Evolutionary conservation across 306 rosid genomes (phyloP).

Genomic region (Betula pendula): DNA sequence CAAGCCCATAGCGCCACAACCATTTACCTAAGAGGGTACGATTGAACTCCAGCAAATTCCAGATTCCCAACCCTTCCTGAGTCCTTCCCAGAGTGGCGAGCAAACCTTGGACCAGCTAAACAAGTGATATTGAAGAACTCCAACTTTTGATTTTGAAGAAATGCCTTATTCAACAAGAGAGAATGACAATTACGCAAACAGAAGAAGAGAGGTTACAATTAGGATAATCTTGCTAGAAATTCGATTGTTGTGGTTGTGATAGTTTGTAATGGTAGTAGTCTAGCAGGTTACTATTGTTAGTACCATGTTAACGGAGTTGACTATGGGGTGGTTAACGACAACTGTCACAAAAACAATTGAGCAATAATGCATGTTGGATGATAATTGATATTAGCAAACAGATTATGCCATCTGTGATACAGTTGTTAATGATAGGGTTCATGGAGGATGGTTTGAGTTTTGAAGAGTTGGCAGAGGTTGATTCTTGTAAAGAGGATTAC

Average conservation of each 20-base stretch:
- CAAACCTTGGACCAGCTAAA: too few relatives aligned
- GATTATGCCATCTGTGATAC: neutral
- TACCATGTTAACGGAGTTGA: neutral
- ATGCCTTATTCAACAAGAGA: neutral
- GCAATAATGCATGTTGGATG: neutral
- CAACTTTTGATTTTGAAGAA: neutral
- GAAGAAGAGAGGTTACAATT: neutral
- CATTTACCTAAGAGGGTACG: too few relatives aligned
- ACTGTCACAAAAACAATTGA: neutral
- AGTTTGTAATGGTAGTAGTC: neutral
- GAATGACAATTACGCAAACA: neutral
- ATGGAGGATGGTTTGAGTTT: neutral
- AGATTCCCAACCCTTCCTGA: too few relatives aligned
- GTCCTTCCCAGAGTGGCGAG: too few relatives aligned
- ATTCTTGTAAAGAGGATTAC: neutral
- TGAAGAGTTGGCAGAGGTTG: neutral
- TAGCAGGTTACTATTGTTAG: neutral
- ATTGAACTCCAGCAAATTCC: too few relatives aligned
- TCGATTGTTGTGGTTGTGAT: neutral
- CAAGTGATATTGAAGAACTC: too few relatives aligned
- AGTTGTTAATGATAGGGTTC: neutral
- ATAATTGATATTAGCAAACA: neutral
- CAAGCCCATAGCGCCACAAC: too few relatives aligned
- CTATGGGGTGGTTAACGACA: neutral
- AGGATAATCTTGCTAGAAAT: neutral